phyloP scores from a whole-genome alignment of 306 rosid genomes.

The Cucurbita argyrosperma region DNA sequence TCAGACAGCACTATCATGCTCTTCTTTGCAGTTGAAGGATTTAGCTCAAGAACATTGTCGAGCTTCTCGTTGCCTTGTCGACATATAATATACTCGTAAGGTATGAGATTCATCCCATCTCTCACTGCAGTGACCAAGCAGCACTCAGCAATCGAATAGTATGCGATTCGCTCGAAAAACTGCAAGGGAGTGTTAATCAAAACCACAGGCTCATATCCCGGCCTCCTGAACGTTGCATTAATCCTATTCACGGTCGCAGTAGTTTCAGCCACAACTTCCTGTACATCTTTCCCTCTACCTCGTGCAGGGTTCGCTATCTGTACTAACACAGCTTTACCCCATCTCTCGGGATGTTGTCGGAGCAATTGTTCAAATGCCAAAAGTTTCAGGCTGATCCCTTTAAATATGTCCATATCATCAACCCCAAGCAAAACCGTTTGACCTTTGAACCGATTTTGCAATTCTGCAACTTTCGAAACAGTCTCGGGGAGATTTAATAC shows the following conservation, averaged over 20 bases:
- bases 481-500: constrained; percentile 57
- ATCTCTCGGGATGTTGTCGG: constrained; percentile 58
- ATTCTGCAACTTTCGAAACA: constrained; percentile 46
- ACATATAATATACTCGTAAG: constrained; percentile 68
- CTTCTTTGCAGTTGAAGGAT: constrained; percentile 29
- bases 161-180: constrained; percentile 63
- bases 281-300: constrained; percentile 74
- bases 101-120: constrained; percentile 92
- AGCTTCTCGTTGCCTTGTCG: constrained; percentile 72
- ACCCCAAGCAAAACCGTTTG: constrained; percentile 75
- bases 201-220: constrained; percentile 66
- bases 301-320: constrained; percentile 90
- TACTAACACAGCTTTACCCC: constrained; percentile 67
- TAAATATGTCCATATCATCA: constrained; percentile 63
- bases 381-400: constrained; percentile 80
- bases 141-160: constrained; percentile 67
- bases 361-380: constrained; percentile 83
- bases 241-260: constrained; percentile 48
- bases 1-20: constrained; percentile 82
- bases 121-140: constrained; percentile 91
- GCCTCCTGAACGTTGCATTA: constrained; percentile 40
- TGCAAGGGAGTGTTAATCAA: constrained; percentile 63
- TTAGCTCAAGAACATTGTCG: constrained; percentile 43
- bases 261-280: constrained; percentile 64
- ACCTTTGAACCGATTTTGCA: constrained; percentile 41